Evolutionary conservation across 768 basidiomycete genomes (phyloP).

Genomic region (Rhodotorula paludigena): DNA sequence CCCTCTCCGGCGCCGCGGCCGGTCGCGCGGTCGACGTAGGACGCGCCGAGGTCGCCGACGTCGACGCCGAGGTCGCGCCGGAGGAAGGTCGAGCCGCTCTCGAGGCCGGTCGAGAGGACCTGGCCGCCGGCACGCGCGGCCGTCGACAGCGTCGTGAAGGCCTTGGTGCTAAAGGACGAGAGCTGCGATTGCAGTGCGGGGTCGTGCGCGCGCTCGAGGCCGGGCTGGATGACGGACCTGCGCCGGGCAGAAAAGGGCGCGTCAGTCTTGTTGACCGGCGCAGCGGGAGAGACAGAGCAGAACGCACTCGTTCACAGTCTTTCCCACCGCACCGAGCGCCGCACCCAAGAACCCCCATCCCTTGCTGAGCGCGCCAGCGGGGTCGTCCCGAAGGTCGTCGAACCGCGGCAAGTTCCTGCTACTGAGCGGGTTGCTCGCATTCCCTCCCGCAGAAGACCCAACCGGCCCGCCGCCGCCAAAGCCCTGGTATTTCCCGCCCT

Average conservation of each 20-base stretch:
- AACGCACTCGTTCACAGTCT: constrained; percentile 62
- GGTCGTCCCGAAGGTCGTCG: constrained; percentile 77
- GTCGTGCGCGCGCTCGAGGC: constrained; percentile 72
- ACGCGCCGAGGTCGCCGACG: constrained; percentile 49
- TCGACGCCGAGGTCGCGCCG: constrained; percentile 76
- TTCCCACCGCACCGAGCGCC: constrained; percentile 71
- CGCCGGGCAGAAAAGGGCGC: background rate
- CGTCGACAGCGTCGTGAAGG: constrained; percentile 59
- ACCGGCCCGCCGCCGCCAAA: constrained; percentile 55
- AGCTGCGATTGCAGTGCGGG: constrained; percentile 72
- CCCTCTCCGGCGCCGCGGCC: constrained; percentile 30
- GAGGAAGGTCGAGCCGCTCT: constrained; percentile 68
- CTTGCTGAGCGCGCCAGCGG: constrained; percentile 76
- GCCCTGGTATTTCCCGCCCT: constrained; percentile 87
- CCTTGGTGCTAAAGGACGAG: constrained; percentile 58
- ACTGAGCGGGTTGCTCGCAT: constrained; percentile 63
- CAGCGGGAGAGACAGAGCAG: background rate
- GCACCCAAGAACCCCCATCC: constrained; percentile 94
- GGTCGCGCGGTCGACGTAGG: constrained; percentile 30
- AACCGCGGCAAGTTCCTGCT: constrained; percentile 75
- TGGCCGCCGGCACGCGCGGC: constrained; percentile 59
- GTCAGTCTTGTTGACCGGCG: background rate
- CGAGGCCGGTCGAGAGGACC: constrained; percentile 38
- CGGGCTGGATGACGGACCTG: constrained; percentile 77
- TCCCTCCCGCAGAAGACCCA: background rate